Base-by-base conservation (phyloP, 441 rosid genomes). In the Theobroma grandiflorum region DNA sequence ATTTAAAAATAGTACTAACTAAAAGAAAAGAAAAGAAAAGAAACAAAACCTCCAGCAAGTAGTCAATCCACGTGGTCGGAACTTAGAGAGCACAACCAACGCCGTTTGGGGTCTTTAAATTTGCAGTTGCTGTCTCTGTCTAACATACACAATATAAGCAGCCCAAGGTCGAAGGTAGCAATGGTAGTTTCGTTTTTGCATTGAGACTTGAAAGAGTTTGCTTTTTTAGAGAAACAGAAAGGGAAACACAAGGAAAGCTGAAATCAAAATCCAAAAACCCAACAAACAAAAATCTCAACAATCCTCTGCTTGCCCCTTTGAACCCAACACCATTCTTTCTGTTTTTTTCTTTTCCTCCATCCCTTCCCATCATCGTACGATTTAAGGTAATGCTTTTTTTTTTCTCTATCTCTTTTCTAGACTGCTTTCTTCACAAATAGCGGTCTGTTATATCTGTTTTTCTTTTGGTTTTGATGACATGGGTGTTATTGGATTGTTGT, bases 31-130 rank as follows among this genome's bases (percentile, higher is more conserved):
- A 68, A 43, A 18, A 6, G 4, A 14, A 52, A 11, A 18, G 16
- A 42, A 55, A 47, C 6, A 47, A 72, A 72, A 33, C 40, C 76
- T 47, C 57, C 77, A 11, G 26, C 31, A 1, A 22, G 18, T 10
- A 77, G 85, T 85, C 22, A 67, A 72, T 58, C 84, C 91, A 86
- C 88, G 91, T 86, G 91, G 81, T 82, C 73, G 37, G 82, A 71
- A 75, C 53, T 9, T 57, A n/a, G n/a, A 14, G 52, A 50, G 50
- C 35, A 26, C 3, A 59, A 3, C 22, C 57, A 31, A 67, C 62
- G n/a, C 71, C 10, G 58, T 70, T 33, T 65, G 67, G 22, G 6
- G 10, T 62, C 11, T 58, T 40, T 12, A 50, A 7, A 45, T 33
- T 57, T 82, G 26, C 70, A 50, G 7, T 26, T 22, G 57, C 11